Evolutionary conservation across 176 grass and related monocot genomes (phyloP).

Genomic region (Puya raimondii): DNA sequence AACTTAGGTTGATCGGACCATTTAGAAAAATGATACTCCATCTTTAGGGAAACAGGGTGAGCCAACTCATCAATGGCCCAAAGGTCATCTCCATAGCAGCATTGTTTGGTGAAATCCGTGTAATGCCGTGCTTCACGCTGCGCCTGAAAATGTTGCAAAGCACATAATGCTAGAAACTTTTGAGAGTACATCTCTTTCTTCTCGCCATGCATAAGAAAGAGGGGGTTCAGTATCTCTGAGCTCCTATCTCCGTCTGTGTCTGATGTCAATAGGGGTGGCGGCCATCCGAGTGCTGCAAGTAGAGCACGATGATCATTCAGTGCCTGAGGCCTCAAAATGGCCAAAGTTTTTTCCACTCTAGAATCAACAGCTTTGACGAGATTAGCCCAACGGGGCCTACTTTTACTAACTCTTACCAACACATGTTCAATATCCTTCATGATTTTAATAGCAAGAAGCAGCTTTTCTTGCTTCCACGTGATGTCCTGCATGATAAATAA

Average conservation of each 20-base stretch:
- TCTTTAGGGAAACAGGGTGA: constrained; percentile 59
- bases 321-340: constrained; percentile 74
- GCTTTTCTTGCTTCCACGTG: constrained; percentile 50
- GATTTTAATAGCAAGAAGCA: constrained; percentile 49
- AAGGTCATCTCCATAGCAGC: constrained; percentile 42
- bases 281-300: constrained; percentile 77
- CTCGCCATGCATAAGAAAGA: constrained; percentile 63
- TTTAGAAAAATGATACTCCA: constrained; percentile 89
- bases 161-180: constrained; percentile 74
- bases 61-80: constrained; percentile 91
- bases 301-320: constrained; percentile 70
- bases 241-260: constrained; percentile 39
- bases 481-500: constrained; percentile 37
- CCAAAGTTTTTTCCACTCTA: constrained; percentile 76
- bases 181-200: constrained; percentile 62
- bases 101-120: constrained; percentile 32
- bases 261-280: constrained; percentile 57
- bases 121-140: constrained; percentile 39
- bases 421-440: constrained; percentile 62
- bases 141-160: constrained; percentile 68
- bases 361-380: constrained; percentile 77
- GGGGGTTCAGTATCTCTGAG: constrained; percentile 56
- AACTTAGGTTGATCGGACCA: constrained; percentile 82
- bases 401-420: constrained; percentile 37
- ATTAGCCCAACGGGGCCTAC: constrained; percentile 53